Evolutionary conservation across 2,329 filamentous ascomycete genomes (phyloP), one percentile per base, ranked within the genome.

Genomic region (Neopestalotiopsis sp.): DNA sequence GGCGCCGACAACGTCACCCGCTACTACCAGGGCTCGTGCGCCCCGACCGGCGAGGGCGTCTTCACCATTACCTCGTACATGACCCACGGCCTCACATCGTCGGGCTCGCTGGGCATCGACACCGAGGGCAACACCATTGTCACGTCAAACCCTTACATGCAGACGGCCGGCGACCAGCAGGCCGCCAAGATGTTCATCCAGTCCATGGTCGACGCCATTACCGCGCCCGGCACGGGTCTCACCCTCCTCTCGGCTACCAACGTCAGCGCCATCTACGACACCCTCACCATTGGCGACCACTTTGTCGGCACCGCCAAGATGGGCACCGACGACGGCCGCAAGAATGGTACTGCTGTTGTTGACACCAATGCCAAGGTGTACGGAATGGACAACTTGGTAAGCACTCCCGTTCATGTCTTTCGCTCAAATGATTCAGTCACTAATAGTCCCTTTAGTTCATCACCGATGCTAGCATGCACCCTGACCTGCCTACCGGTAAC

Each of bases 291-390:
- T 24, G 64, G 64, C 45, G 84, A 85, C 74, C 86, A 88, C 79
- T 89, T 85, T 82, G 85, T 87, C 68, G 84, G 88, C 49, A 91
- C 88, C 0, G 84, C 86, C 65, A 91, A 91, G 77, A 83, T 92
- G 72, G 90, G 90, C 13, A 81, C 80, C 0, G 84, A 88, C 67
- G 85, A 88, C 61, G 88, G 87, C 17, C 84, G 86, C 12, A 80
- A 78, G n/a, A 81, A 80, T 62, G 89, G 89, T 1, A 61, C 52
- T 7, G 60, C 65, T 0, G 65, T 61, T 3, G 65, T 67, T 5
- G 65, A 67, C 57, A 59, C 56, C 52, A 67, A 67, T 6, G 34
- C 57, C 65, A 67, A 67, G 65, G 65, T 67, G 4, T 52, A 67
- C 30, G 65, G 65, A 42, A 60, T 61, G 30, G 65, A 67, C 24